A percentile compares a stretch with the other conserved stretches of the same genome.
Evolutionary conservation across 345 rosid genomes (phyloP).

Genomic region (Cochlearia excelsa): DNA sequence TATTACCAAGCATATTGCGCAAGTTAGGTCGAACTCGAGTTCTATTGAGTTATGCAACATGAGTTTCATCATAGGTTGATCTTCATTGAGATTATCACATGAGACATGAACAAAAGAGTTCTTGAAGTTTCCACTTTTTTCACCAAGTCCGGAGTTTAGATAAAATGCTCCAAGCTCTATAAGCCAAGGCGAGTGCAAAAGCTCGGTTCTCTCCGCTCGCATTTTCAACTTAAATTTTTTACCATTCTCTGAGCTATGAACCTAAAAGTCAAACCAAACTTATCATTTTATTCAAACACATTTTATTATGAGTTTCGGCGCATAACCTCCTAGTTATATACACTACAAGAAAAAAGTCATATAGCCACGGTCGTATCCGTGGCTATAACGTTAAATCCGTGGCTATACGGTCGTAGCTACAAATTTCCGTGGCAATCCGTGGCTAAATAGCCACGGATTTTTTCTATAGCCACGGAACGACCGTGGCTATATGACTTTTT

Average conservation of each 20-base stretch:
- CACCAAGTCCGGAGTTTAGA: conserved; percentile 56
- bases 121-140: conserved; percentile 41
- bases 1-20: conserved; percentile 80
- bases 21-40: conserved; percentile 74
- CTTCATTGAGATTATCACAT: conserved; percentile 47
- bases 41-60: conserved; percentile 55
- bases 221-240: conserved; percentile 73
- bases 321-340: no score
- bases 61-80: conserved; percentile 55
- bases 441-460: no score
- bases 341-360: no score
- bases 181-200: conserved; percentile 93
- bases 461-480: no score
- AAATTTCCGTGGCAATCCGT: no score
- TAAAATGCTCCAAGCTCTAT: conserved; percentile 88
- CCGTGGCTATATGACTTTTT: no score
- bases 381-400: no score
- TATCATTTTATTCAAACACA: no score
- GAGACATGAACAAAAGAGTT: conserved; percentile 53
- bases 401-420: no score
- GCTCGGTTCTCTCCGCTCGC: conserved; percentile 81
- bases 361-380: no score
- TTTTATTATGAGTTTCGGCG: no score
- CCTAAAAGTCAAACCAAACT: conserved; percentile 35
- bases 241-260: conserved; percentile 80